These are phyloP conservation scores for Colletotrichum aenigma DNA, from an alignment of 2,329 filamentous ascomycete species.

Conservation along the genomic window DNA sequence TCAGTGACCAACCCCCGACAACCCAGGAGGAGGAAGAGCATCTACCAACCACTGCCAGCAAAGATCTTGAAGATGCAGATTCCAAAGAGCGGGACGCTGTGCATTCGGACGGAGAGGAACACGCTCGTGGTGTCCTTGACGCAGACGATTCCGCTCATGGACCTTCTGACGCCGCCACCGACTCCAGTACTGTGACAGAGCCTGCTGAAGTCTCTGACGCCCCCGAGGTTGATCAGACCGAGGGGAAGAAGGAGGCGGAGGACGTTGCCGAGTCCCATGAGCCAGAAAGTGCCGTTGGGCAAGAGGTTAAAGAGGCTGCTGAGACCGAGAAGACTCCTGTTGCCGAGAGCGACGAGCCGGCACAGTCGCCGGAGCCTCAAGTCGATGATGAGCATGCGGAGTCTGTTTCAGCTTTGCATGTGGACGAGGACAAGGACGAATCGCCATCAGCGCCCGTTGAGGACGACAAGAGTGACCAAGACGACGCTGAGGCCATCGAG, in stretches of 20 bases:
- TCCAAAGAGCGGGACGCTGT: slow-evolving; percentile 1
- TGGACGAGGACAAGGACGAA: neutral
- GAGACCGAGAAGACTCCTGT: neutral
- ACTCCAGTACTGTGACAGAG: neutral
- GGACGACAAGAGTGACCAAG: neutral
- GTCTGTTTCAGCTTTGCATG: neutral
- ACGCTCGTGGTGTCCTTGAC: slow-evolving; percentile 8
- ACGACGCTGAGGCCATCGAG: neutral
- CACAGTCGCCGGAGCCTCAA: neutral
- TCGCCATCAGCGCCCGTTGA: neutral
- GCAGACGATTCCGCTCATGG: slow-evolving; percentile 10
- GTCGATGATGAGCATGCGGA: neutral
- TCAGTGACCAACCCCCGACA: slow-evolving; percentile 8
- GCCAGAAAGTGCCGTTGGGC: accelerated
- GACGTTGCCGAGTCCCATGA: neutral
- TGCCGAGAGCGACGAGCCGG: neutral
- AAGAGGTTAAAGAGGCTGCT: neutral
- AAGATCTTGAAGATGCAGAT: slow-evolving; percentile 17
- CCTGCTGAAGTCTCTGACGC: neutral
- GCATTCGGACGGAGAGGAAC: slow-evolving; percentile 7
- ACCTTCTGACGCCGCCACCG: slow-evolving; percentile 1
- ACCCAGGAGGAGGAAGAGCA: slow-evolving; percentile 2
- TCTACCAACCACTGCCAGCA: slow-evolving; percentile 9
- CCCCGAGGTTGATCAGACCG: neutral
- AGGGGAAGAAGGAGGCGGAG: neutral